Percentiles rank a stretch among this genome's conserved stretches.
Conservation (phyloP, 2,329 filamentous ascomycete genomes). For the Epichloe hybrida region DNA sequence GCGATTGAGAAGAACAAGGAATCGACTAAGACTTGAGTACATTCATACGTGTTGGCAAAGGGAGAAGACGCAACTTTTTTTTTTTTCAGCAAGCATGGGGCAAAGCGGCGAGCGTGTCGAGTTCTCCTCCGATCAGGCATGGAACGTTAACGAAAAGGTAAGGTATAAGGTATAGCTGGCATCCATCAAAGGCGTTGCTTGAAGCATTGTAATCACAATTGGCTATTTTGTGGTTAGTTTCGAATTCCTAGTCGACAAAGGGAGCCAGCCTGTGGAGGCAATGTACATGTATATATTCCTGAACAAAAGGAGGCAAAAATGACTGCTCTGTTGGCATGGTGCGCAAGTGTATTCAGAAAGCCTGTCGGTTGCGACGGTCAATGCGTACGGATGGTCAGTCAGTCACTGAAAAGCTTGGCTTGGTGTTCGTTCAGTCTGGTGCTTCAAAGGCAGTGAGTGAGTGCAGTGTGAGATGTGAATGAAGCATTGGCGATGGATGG, state of each 20-base stretch:
- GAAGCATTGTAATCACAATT: slow-evolving; percentile 5
- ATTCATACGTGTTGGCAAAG: neutral
- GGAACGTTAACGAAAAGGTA: neutral
- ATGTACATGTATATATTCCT: neutral
- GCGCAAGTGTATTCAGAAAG: too few species aligned
- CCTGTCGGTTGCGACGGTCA: too few species aligned
- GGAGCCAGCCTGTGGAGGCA: neutral
- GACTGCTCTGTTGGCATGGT: too few species aligned
- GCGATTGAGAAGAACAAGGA: slow-evolving; percentile 40
- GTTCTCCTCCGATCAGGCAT: neutral
- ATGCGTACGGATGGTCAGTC: too few species aligned
- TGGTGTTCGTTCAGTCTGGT: too few species aligned
- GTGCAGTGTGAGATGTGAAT: too few species aligned
- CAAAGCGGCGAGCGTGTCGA: slow-evolving; percentile 1
- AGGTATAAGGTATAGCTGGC: neutral
- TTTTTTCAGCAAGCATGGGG: neutral
- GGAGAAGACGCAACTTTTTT: neutral
- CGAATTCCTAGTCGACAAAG: neutral
- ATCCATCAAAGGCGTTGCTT: slow-evolving; percentile 6
- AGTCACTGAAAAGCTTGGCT: too few species aligned
- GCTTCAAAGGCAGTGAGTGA: too few species aligned
- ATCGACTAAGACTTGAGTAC: slow-evolving; percentile 36
- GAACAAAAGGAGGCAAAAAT: neutral
- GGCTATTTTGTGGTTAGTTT: neutral
- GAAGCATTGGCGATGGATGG: too few species aligned